Evolutionary conservation across 768 basidiomycete genomes (phyloP).

Genomic region (Naganishia friedmannii): DNA sequence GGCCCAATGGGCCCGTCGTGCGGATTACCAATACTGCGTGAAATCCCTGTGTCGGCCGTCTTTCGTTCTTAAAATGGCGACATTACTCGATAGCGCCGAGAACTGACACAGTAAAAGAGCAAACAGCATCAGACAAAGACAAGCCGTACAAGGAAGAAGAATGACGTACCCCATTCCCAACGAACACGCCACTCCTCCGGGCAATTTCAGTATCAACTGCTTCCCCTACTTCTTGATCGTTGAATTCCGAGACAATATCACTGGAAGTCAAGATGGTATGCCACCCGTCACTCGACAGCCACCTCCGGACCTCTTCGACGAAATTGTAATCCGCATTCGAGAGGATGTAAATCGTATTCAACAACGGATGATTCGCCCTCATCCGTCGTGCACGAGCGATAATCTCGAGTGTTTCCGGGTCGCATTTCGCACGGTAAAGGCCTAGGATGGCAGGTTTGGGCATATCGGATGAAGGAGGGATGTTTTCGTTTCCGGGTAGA

Average conservation of each 20-base stretch:
- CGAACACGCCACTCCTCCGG: constrained; percentile 48
- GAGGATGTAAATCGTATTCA: constrained; percentile 46
- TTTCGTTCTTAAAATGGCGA: constrained; percentile 45
- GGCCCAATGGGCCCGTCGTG: neutral
- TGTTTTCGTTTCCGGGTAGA: constrained; percentile 50
- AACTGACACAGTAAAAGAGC: constrained; percentile 36
- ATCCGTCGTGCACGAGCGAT: constrained; percentile 49
- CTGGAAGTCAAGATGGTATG: constrained; percentile 41
- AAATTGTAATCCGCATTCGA: constrained; percentile 44
- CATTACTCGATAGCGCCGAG: constrained; percentile 47
- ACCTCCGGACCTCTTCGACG: constrained; percentile 43
- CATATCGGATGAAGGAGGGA: constrained; percentile 44
- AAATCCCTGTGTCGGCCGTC: constrained; percentile 50
- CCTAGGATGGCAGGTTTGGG: constrained; percentile 44
- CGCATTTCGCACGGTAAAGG: constrained; percentile 49
- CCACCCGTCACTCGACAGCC: constrained; percentile 50
- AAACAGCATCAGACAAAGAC: neutral
- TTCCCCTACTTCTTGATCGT: constrained; percentile 45
- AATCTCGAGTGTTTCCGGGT: constrained; percentile 44
- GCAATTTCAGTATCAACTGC: constrained; percentile 51
- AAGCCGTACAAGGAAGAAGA: neutral
- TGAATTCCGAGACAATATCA: constrained; percentile 41
- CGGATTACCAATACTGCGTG: constrained; percentile 50
- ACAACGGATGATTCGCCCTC: constrained; percentile 47
- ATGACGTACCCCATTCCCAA: constrained; percentile 50